Evolutionary conservation across 768 basidiomycete species (phyloP), one percentile per base, ranked within the genome.

Genomic region (Rhodotorula graminis): DNA sequence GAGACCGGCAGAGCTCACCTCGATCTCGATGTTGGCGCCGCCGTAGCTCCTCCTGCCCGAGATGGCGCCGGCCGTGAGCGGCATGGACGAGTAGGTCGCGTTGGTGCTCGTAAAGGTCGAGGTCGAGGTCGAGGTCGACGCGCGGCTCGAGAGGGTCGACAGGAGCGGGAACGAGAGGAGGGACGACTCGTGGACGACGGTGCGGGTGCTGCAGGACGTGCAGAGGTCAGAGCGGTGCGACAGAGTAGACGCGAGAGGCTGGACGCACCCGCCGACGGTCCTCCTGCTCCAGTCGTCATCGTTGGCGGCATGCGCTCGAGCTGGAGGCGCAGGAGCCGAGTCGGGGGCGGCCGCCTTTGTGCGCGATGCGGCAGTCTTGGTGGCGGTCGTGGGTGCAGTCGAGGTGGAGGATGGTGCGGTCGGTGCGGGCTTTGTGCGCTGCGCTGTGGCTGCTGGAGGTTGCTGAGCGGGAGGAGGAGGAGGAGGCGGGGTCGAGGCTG

Each of bases 1-100:
- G 37, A 15, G 49, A n/a, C 27, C 16, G 8, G 37, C 37, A 37
- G 60, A 61, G 40, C 63, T 33, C 33, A 67, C 72, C 55, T 75
- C 73, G n/a, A 75, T 75, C 60, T 75, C 73, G 49, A 71, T 31
- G 56, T 75, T 71, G 11, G 73, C 73, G 19, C 73, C 73, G 3
- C 66, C 66, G 25, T 69, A 75, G 29, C 63, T 65, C 12, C 70
- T 31, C 16, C 73, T 59, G 8, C 73, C 73, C 15, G 73, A 71
- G 60, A 75, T 58, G 16, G 64, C 55, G 3, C 64, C 57, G 2
- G 73, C 65, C 2, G 73, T 75, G 37, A 71, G 64, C 31, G 73
- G 73, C 73, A 75, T 75, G 42, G 70, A 71, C 11, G 67, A 65
- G 70, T 71, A 75, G 5, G 67, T 47, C 3, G 14, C 25, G 18